Evolutionary conservation across 148 eudicot species (phyloP).

Genomic region (Chenopodium formosanum): DNA sequence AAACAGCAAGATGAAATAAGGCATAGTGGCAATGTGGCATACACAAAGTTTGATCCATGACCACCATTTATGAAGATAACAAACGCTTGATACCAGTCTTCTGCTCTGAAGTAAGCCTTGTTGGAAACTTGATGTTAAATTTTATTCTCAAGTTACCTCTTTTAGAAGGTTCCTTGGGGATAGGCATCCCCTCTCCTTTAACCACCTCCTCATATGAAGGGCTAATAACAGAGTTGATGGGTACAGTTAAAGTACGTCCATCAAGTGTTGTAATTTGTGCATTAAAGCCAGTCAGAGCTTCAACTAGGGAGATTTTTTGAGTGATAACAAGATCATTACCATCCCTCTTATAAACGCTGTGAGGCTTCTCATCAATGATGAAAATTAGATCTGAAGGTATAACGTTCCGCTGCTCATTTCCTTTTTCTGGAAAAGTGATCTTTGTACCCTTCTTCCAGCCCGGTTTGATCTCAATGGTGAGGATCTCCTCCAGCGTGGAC

Average conservation of each 20-base stretch:
- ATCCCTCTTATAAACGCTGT: constrained; percentile 56
- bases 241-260: constrained; percentile 54
- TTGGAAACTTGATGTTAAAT: constrained; percentile 71
- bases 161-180: constrained; percentile 63
- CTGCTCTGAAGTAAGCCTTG: constrained; percentile 68
- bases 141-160: constrained; percentile 64
- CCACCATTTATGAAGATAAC: constrained; percentile 37
- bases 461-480: constrained; percentile 69
- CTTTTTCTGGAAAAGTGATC: constrained; percentile 74
- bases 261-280: constrained; percentile 65
- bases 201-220: constrained; percentile 68
- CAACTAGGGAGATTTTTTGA: constrained; percentile 64
- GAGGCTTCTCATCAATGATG: constrained; percentile 80
- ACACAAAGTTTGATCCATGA: constrained; percentile 26
- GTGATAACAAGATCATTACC: constrained; percentile 60
- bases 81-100: constrained; percentile 62
- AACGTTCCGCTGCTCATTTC: constrained; percentile 62
- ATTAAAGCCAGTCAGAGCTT: constrained; percentile 69
- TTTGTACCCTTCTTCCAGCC: constrained; percentile 87
- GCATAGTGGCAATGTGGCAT: constrained; percentile 7
- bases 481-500: constrained; percentile 62
- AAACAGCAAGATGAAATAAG: constrained; percentile 30
- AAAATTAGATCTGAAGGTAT: constrained; percentile 72
- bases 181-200: constrained; percentile 80
- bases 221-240: constrained; percentile 50